phyloP scores from a whole-genome alignment of 768 basidiomycete genomes.

The Dendrothele bispora region DNA sequence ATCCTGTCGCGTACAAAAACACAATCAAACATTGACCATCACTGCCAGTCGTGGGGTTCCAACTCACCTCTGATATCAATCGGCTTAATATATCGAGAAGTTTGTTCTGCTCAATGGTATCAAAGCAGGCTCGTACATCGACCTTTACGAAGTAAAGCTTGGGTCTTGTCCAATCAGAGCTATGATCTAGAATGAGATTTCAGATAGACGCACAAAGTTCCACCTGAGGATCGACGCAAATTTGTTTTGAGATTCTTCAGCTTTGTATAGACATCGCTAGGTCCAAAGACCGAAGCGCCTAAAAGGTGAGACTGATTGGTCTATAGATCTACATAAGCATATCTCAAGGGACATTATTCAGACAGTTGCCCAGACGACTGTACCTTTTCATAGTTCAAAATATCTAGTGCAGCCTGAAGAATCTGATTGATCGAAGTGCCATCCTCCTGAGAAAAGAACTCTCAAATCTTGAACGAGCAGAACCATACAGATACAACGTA shows the following conservation, averaged over 20 bases:
- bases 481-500: too few species aligned
- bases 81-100: slow-evolving; percentile 74
- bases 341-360: not conserved
- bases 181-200: slow-evolving; percentile 3
- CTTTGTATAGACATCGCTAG: slow-evolving; percentile 77
- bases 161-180: slow-evolving; percentile 49
- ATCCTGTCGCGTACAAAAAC: slow-evolving; percentile 46
- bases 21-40: not conserved
- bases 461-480: not conserved
- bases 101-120: slow-evolving; percentile 90
- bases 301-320: slow-evolving; percentile 58
- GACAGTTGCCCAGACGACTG: slow-evolving; percentile 7
- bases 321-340: slow-evolving; percentile 35
- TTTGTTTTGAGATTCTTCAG: slow-evolving; percentile 69
- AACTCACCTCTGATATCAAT: slow-evolving; percentile 67
- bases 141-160: slow-evolving; percentile 94
- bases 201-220: slow-evolving; percentile 46
- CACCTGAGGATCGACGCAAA: slow-evolving; percentile 40
- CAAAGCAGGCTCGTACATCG: slow-evolving; percentile 95
- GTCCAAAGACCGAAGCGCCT: slow-evolving; percentile 81
- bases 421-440: slow-evolving; percentile 84
- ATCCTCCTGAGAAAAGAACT: slow-evolving; percentile 21
- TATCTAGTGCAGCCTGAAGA: slow-evolving; percentile 80
- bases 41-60: not conserved
- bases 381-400: slow-evolving; percentile 88